Conservation (phyloP, 148 eudicot genomes). For the Cornus suecica region DNA sequence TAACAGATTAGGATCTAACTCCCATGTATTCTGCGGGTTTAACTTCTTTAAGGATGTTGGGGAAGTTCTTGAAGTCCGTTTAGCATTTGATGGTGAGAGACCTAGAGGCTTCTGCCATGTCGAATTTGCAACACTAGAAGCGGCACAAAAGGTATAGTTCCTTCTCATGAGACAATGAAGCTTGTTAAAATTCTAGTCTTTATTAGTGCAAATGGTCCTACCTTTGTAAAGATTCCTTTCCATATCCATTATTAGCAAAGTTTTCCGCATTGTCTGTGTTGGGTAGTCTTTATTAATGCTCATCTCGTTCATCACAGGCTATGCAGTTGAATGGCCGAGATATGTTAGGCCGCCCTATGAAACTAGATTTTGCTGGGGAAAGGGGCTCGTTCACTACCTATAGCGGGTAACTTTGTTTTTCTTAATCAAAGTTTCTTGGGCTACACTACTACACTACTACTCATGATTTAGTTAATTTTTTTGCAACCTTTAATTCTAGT, state of each 20-base stretch:
- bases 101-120: slow-evolving; percentile 87
- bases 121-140: slow-evolving; percentile 74
- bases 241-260: too few species aligned
- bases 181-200: neutral
- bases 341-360: neutral
- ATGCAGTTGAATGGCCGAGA: neutral
- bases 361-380: neutral
- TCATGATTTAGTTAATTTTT: neutral
- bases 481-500: slow-evolving; percentile 7
- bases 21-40: slow-evolving; percentile 30
- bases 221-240: too few species aligned
- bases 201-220: neutral
- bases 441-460: neutral
- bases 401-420: neutral
- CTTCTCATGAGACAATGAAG: neutral
- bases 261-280: too few species aligned
- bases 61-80: slow-evolving; percentile 59
- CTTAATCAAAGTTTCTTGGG: neutral
- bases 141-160: slow-evolving; percentile 57
- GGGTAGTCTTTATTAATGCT: too few species aligned
- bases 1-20: neutral
- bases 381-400: neutral
- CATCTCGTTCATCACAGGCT: neutral
- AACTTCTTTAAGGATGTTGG: slow-evolving; percentile 69
- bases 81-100: slow-evolving; percentile 47